Conservation (phyloP, 169 alveolate genomes). For the Perkinsus marinus region DNA sequence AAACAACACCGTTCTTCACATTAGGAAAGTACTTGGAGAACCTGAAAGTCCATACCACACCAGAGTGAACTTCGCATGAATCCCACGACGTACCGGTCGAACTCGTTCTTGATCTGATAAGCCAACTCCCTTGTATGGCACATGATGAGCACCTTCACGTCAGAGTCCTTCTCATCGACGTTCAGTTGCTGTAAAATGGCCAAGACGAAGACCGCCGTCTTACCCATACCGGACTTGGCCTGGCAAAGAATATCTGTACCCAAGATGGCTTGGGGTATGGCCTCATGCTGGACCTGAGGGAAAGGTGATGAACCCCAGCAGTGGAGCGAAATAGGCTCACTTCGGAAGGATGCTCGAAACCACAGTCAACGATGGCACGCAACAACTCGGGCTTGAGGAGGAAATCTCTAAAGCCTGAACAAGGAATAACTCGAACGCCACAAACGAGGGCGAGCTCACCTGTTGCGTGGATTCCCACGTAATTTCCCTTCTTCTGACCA, state of each 20-base stretch:
- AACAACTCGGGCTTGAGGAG: constrained; percentile 87
- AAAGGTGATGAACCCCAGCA: not conserved
- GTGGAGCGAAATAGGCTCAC: not conserved
- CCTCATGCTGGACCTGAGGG: constrained; percentile 87
- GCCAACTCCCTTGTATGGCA: constrained; percentile 99
- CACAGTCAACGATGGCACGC: constrained; percentile 92
- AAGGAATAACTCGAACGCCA: constrained; percentile 42
- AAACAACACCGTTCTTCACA: constrained; percentile 88
- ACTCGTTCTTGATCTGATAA: constrained; percentile 95
- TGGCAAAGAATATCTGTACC: constrained; percentile 97
- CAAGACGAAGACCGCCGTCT: constrained; percentile 98
- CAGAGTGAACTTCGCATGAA: not conserved
- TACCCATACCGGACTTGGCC: constrained; percentile 99
- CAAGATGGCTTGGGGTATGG: constrained; percentile 93
- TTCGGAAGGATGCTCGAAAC: constrained; percentile 99
- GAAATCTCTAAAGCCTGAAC: constrained; percentile 87
- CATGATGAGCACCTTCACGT: constrained; percentile 72
- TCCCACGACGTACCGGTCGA: constrained; percentile 57
- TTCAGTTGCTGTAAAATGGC: constrained; percentile 87
- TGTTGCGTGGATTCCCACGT: constrained; percentile 75
- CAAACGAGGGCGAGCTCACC: constrained; percentile 84
- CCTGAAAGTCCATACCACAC: constrained; percentile 10
- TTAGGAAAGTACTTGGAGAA: constrained; percentile 86
- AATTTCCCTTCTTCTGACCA: constrained; percentile 33
- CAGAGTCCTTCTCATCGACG: constrained; percentile 63